phyloP scores from a whole-genome alignment of 2,329 filamentous ascomycete genomes.

The Macroventuria anomochaeta region DNA sequence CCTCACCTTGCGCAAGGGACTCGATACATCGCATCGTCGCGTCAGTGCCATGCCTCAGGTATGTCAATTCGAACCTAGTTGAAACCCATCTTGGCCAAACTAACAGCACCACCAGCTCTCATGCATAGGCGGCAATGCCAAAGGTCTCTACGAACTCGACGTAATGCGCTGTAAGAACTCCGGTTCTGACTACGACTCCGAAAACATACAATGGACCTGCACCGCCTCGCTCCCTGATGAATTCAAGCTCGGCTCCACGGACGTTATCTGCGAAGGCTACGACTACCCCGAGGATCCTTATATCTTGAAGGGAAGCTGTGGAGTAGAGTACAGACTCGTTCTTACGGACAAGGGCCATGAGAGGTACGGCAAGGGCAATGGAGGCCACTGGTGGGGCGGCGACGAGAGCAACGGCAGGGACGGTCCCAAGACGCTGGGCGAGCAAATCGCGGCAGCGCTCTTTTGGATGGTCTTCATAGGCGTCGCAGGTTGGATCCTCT shows the following conservation, averaged over 20 bases:
- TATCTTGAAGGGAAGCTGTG: slow-evolving; percentile 90
- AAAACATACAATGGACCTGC: slow-evolving; percentile 93
- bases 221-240: slow-evolving; percentile 67
- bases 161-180: slow-evolving; percentile 89
- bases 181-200: slow-evolving; percentile 78
- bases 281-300: slow-evolving; percentile 76
- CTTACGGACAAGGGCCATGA: slow-evolving; percentile 79
- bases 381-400: slow-evolving; percentile 46
- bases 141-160: slow-evolving; percentile 73
- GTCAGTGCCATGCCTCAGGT: slow-evolving; percentile 71
- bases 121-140: slow-evolving; percentile 71
- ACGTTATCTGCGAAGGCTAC: slow-evolving; percentile 94
- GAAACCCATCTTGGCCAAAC: not conserved
- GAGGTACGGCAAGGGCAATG: slow-evolving; percentile 66
- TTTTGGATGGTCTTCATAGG: slow-evolving; percentile 69
- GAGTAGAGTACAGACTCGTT: slow-evolving; percentile 83
- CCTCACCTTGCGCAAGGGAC: slow-evolving; percentile 75
- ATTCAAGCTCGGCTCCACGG: slow-evolving; percentile 80
- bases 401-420: slow-evolving; percentile 49
- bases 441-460: slow-evolving; percentile 49
- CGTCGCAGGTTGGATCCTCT: slow-evolving; percentile 68
- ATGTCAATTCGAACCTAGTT: slow-evolving; percentile 1
- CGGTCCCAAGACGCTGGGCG: slow-evolving; percentile 43
- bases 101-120: slow-evolving; percentile 61
- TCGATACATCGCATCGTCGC: slow-evolving; percentile 76